Percentiles rank a stretch among this genome's conserved stretches.
Conservation (phyloP, 2,329 filamentous ascomycete species). For the Pseudogymnoascus sp. region DNA sequence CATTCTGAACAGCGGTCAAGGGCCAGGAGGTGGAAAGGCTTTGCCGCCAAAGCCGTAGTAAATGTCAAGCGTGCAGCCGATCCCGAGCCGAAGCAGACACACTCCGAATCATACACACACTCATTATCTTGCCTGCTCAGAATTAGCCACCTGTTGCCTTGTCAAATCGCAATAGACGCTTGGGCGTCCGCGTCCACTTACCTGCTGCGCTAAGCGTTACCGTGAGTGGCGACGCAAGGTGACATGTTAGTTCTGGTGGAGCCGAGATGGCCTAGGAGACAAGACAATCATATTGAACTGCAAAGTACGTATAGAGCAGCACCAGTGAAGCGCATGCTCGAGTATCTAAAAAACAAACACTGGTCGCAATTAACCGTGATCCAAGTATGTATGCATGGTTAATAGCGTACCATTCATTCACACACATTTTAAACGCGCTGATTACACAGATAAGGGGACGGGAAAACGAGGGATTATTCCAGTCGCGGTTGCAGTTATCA, state of each 20-base stretch:
- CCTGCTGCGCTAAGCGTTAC: background rate
- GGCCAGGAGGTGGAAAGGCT: background rate
- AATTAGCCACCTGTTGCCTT: background rate
- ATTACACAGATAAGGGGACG: constrained; percentile 2
- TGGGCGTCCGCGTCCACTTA: background rate
- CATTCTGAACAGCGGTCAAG: background rate
- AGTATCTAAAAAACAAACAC: background rate
- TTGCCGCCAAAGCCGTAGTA: background rate
- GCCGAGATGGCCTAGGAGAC: background rate
- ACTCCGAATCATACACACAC: too few species aligned
- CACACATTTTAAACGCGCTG: constrained; percentile 1
- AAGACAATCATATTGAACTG: background rate
- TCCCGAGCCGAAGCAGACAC: background rate
- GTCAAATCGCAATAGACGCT: background rate
- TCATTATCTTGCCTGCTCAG: background rate
- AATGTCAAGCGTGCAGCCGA: background rate
- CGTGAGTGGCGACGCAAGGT: background rate
- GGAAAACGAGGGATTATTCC: background rate
- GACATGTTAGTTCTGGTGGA: constrained; percentile 1
- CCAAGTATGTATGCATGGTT: background rate
- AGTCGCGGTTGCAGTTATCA: background rate
- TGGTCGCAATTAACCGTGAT: background rate
- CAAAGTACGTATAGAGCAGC: background rate
- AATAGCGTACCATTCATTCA: background rate
- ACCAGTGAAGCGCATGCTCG: background rate